These are phyloP conservation scores for Apodospora peruviana DNA, from an alignment of 495 filamentous ascomycete species.

Conservation along the genomic window DNA sequence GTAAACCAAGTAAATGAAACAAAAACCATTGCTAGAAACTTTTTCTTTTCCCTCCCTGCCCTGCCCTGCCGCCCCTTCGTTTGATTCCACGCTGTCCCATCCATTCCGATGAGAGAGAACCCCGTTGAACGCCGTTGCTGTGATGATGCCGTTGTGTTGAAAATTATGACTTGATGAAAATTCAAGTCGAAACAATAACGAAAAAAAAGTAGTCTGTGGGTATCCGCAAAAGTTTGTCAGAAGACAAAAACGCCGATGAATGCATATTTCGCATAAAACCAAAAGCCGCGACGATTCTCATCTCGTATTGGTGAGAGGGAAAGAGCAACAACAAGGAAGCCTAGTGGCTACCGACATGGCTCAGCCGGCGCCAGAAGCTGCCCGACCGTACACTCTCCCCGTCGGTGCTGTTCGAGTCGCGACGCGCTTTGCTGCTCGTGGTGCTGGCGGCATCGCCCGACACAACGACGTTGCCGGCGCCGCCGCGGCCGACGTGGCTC, in stretches of 20 bases:
- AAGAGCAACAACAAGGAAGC: too few species aligned
- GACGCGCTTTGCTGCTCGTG: slow-evolving; percentile 23
- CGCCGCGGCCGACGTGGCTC: slow-evolving; percentile 78
- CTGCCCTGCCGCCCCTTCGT: background rate
- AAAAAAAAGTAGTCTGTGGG: too few species aligned
- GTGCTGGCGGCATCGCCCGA: slow-evolving; percentile 10
- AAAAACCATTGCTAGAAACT: background rate
- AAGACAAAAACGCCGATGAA: too few species aligned
- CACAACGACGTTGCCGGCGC: slow-evolving; percentile 70
- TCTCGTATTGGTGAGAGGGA: too few species aligned
- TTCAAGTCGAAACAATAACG: too few species aligned
- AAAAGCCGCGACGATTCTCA: too few species aligned
- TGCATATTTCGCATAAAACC: too few species aligned
- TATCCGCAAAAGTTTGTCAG: too few species aligned
- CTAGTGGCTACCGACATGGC: slow-evolving; percentile 9
- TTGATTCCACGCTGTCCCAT: background rate
- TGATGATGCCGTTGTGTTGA: background rate
- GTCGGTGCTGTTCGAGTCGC: slow-evolving; percentile 26
- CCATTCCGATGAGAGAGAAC: background rate
- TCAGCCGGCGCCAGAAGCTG: slow-evolving; percentile 10
- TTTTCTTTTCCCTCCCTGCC: background rate
- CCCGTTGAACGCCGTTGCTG: background rate
- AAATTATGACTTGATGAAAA: background rate
- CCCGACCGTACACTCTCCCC: slow-evolving; percentile 13
- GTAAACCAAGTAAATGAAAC: background rate